A percentile compares a stretch with the other conserved stretches of the same genome.
Conservation (phyloP, 1,284 basidiomycete species). For the Sporisorium exsertum region DNA sequence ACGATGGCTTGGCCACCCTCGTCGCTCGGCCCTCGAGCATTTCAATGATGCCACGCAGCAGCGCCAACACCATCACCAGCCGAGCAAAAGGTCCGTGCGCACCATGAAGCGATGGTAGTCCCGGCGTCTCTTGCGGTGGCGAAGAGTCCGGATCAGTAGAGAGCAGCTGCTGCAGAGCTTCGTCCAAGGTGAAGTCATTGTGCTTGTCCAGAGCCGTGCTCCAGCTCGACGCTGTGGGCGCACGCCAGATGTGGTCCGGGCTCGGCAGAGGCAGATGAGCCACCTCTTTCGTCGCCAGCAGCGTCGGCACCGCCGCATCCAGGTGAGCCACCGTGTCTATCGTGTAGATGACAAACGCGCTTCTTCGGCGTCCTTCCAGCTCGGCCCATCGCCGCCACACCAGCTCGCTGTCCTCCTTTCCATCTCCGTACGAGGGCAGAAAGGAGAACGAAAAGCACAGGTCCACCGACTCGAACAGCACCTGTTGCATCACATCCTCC, state of each 20-base stretch:
- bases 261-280: constrained; percentile 57
- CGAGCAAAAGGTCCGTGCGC: constrained; percentile 60
- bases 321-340: constrained; percentile 59
- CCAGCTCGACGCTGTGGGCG: constrained; percentile 49
- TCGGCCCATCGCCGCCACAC: constrained; percentile 62
- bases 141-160: constrained; percentile 19
- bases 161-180: constrained; percentile 51
- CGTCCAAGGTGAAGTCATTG: constrained; percentile 49
- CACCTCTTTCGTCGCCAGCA: constrained; percentile 50
- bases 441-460: constrained; percentile 50
- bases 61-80: constrained; percentile 53
- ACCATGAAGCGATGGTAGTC: constrained; percentile 42
- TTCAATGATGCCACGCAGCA: constrained; percentile 61
- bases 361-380: constrained; percentile 55
- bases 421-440: constrained; percentile 35
- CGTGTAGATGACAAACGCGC: constrained; percentile 52
- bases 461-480: constrained; percentile 42
- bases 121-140: constrained; percentile 6
- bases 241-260: constrained; percentile 57
- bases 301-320: constrained; percentile 50
- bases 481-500: constrained; percentile 42
- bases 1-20: constrained; percentile 44
- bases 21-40: constrained; percentile 55
- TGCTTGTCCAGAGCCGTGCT: constrained; percentile 32
- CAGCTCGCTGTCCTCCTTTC: constrained; percentile 47